Evolutionary conservation across 2,329 filamentous ascomycete species (phyloP).

Genomic region (Paracorniculantispora psalliotae): DNA sequence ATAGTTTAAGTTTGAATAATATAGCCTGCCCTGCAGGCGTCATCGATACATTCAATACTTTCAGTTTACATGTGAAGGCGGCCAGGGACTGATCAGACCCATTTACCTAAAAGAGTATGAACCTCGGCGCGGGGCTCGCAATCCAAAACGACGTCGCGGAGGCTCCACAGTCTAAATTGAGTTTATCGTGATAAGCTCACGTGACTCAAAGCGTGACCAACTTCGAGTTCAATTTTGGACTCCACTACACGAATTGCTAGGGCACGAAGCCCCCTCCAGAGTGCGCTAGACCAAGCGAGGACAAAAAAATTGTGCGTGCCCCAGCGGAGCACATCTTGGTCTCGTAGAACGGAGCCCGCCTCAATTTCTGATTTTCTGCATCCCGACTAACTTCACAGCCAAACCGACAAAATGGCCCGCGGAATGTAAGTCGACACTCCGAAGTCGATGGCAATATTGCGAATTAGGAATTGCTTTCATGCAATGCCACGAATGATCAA

Average conservation of each 20-base stretch:
- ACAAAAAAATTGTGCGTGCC: slow-evolving; percentile 27
- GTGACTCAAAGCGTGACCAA: slow-evolving; percentile 9
- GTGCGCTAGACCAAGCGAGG: slow-evolving; percentile 21
- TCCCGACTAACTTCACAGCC: slow-evolving; percentile 34
- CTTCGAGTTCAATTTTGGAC: background rate
- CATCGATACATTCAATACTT: background rate
- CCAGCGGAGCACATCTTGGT: slow-evolving; percentile 24
- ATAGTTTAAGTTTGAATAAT: background rate
- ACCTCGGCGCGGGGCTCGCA: slow-evolving; percentile 4
- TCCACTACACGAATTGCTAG: slow-evolving; percentile 20
- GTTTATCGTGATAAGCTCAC: slow-evolving; percentile 8
- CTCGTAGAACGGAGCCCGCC: slow-evolving; percentile 17
- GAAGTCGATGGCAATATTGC: background rate
- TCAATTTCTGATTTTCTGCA: slow-evolving; percentile 28
- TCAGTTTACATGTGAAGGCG: slow-evolving; percentile 6
- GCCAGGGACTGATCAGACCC: background rate
- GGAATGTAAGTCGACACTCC: slow-evolving; percentile 50
- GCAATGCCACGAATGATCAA: background rate
- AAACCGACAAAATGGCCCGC: slow-evolving; percentile 55
- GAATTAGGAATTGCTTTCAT: background rate
- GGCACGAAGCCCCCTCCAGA: slow-evolving; percentile 29
- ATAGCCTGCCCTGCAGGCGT: slow-evolving; percentile 2
- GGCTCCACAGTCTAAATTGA: background rate
- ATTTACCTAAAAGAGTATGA: slow-evolving; percentile 1
- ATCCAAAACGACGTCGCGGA: background rate